These are phyloP conservation scores for Tulasnella sp. DNA, from an alignment of 768 basidiomycete genomes.

Conservation along the genomic window DNA sequence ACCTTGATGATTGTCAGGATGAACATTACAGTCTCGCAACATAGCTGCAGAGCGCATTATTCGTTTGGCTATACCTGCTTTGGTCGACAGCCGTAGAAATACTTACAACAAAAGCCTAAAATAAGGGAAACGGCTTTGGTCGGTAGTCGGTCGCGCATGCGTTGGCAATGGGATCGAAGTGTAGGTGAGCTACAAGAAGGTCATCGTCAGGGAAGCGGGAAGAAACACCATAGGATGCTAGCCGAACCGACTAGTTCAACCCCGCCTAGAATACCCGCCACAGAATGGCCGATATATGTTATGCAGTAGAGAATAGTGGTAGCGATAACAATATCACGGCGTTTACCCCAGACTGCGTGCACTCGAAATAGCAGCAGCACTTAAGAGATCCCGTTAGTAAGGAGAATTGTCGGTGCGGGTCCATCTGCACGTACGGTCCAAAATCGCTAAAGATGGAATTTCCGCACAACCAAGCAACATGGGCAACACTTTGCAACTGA, in stretches of 20 bases:
- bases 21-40: background rate
- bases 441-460: background rate
- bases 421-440: background rate
- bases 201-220: background rate
- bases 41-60: background rate
- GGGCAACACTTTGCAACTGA: too few species aligned
- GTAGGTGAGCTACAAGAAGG: background rate
- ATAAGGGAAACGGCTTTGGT: background rate
- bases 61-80: background rate
- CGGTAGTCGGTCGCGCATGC: background rate
- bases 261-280: background rate
- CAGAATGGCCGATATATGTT: background rate
- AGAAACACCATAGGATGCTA: background rate
- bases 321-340: background rate
- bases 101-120: background rate
- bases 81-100: background rate
- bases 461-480: background rate
- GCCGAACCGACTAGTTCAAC: background rate
- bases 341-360: background rate
- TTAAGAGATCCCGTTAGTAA: background rate
- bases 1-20: background rate
- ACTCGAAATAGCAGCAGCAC: background rate
- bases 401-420: background rate
- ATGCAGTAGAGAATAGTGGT: background rate
- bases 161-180: background rate